These are phyloP conservation scores for Alternaria sp. DNA, from an alignment of 2,329 filamentous ascomycete genomes.

Conservation along the genomic window DNA sequence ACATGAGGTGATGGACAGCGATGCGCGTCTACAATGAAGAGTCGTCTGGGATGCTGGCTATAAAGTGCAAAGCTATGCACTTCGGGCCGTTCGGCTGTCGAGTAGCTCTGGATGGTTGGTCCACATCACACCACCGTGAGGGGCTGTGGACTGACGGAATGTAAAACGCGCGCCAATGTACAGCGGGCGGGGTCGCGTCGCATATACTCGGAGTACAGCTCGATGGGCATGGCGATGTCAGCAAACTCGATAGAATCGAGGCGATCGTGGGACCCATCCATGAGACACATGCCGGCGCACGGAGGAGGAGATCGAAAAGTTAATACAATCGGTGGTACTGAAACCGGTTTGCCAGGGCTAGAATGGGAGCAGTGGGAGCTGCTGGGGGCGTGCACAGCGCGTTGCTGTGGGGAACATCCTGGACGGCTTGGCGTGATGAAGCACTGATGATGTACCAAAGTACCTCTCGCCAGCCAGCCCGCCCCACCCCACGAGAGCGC, in stretches of 20 bases:
- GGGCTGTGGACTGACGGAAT: not conserved
- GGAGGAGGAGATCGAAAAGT: conserved; percentile 7
- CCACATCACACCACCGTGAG: conserved; percentile 3
- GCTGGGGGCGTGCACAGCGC: conserved; percentile 5
- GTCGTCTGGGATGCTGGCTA: not conserved
- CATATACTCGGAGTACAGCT: not conserved
- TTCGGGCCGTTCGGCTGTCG: not conserved
- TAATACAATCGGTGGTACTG: conserved; percentile 7
- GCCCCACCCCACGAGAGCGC: not conserved
- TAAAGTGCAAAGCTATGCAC: not conserved
- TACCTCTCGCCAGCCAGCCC: not conserved
- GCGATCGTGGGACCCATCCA: conserved; percentile 2
- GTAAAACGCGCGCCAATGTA: not conserved
- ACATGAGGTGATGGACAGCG: not conserved
- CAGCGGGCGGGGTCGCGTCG: not conserved
- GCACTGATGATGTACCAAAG: conserved; percentile 12
- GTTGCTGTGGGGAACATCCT: conserved; percentile 24
- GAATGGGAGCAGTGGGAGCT: not conserved
- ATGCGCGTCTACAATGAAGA: not conserved
- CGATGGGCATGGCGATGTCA: conserved; percentile 3
- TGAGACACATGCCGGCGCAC: not conserved
- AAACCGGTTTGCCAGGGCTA: conserved; percentile 25
- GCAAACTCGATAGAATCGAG: not conserved
- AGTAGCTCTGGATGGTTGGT: not conserved
- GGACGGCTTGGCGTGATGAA: conserved; percentile 12